A percentile compares a stretch with the other conserved stretches of the same genome.
These are phyloP conservation scores for Cladosporium oxysporum DNA, from an alignment of 2,329 filamentous ascomycete species.

Conservation along the genomic window DNA sequence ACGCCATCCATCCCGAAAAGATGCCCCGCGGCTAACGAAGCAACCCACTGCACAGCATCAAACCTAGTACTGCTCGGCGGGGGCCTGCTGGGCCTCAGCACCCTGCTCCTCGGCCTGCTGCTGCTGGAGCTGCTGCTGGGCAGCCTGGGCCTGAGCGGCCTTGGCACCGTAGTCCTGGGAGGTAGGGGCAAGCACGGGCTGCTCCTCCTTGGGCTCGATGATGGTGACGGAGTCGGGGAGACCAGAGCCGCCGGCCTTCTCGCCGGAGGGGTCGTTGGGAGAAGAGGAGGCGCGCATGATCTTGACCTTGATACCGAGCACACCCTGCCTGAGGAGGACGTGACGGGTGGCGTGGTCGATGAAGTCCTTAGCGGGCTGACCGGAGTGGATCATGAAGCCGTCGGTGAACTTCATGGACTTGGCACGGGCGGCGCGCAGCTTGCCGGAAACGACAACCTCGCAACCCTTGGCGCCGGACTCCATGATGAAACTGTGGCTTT, in stretches of 20 bases:
- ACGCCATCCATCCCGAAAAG: slow-evolving; percentile 19
- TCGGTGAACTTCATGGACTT: slow-evolving; percentile 99
- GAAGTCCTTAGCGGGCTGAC: slow-evolving; percentile 99
- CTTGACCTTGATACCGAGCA: slow-evolving; percentile 99
- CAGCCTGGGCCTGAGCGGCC: slow-evolving; percentile 65
- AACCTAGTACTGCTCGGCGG: slow-evolving; percentile 19
- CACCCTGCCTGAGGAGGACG: slow-evolving; percentile 99
- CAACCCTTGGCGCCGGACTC: slow-evolving; percentile 99
- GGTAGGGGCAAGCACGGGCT: slow-evolving; percentile 89
- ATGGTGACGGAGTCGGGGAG: slow-evolving; percentile 98
- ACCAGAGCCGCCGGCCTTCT: slow-evolving; percentile 94
- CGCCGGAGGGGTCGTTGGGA: slow-evolving; percentile 84
- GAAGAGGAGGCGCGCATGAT: slow-evolving; percentile 91
- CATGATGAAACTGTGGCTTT: slow-evolving; percentile 84
- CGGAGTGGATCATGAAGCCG: slow-evolving; percentile 99
- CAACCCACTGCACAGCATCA: slow-evolving; percentile 13
- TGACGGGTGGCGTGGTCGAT: slow-evolving; percentile 98
- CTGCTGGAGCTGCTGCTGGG: slow-evolving; percentile 59
- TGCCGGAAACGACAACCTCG: slow-evolving; percentile 98
- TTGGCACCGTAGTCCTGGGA: slow-evolving; percentile 99
- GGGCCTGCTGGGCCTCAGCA: slow-evolving; percentile 18
- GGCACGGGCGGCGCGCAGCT: slow-evolving; percentile 97
- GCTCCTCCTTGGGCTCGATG: slow-evolving; percentile 99
- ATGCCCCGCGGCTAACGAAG: slow-evolving; percentile 19
- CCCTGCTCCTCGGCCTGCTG: slow-evolving; percentile 28